A percentile compares a stretch with the other conserved stretches of the same genome.
These are phyloP conservation scores for Epicoccum nigrum DNA, from an alignment of 2,329 filamentous ascomycete genomes.

Conservation along the genomic window DNA sequence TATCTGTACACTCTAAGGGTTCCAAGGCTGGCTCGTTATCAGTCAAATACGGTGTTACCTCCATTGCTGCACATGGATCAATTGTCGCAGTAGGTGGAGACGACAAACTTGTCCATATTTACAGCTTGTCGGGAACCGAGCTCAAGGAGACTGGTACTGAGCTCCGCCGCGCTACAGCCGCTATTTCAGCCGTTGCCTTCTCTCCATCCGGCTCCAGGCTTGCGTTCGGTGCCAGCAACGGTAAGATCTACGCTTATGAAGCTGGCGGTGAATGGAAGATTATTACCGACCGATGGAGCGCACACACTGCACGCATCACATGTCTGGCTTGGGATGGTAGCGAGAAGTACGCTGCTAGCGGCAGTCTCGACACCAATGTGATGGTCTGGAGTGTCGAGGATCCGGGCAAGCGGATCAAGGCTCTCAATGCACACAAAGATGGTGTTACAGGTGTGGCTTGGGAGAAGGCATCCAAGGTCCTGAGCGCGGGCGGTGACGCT, in stretches of 20 bases:
- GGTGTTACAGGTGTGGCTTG: slow-evolving; percentile 89
- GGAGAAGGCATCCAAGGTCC: slow-evolving; percentile 69
- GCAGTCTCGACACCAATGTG: slow-evolving; percentile 87
- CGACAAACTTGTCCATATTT: slow-evolving; percentile 77
- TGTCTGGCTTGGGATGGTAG: slow-evolving; percentile 76
- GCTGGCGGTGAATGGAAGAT: slow-evolving; percentile 68
- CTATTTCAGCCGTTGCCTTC: slow-evolving; percentile 82
- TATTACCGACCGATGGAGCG: slow-evolving; percentile 79
- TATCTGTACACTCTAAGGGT: slow-evolving; percentile 66
- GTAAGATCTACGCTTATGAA: slow-evolving; percentile 84
- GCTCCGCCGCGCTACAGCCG: slow-evolving; percentile 71
- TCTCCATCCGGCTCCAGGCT: slow-evolving; percentile 77
- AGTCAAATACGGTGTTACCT: slow-evolving; percentile 69
- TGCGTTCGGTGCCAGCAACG: slow-evolving; percentile 80
- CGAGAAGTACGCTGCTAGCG: slow-evolving; percentile 80
- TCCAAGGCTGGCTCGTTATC: slow-evolving; percentile 64
- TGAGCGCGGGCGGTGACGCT: slow-evolving; percentile 84
- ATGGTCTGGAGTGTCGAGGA: slow-evolving; percentile 88
- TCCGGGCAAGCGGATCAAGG: slow-evolving; percentile 84
- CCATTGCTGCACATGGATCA: slow-evolving; percentile 71
- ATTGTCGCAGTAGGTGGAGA: slow-evolving; percentile 78
- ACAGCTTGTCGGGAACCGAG: slow-evolving; percentile 65
- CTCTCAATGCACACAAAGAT: slow-evolving; percentile 90
- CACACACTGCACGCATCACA: slow-evolving; percentile 72
- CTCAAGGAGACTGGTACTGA: slow-evolving; percentile 60